Evolutionary conservation across 2,329 filamentous ascomycete species (phyloP).

Genomic region (Xylaria multiplex): DNA sequence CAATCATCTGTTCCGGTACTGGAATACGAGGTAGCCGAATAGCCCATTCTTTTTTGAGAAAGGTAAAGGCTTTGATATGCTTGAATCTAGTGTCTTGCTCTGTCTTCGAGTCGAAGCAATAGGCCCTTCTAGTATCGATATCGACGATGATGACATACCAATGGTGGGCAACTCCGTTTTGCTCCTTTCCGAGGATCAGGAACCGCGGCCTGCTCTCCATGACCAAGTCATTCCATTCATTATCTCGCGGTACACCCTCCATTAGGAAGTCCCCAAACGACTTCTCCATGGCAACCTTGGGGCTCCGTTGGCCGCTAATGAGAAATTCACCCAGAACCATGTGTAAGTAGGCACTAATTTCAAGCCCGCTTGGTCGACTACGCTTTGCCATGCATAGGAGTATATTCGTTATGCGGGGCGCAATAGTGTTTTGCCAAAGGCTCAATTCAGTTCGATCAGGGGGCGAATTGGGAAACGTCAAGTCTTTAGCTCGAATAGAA

Average conservation of each 20-base stretch:
- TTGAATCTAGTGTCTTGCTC: slow-evolving; percentile 5
- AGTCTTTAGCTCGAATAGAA: background rate
- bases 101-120: slow-evolving; percentile 23
- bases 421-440: background rate
- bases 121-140: background rate
- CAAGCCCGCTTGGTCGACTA: background rate
- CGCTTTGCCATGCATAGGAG: slow-evolving; percentile 16
- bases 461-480: background rate
- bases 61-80: slow-evolving; percentile 11
- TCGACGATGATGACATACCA: slow-evolving; percentile 25
- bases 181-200: slow-evolving; percentile 12
- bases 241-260: background rate
- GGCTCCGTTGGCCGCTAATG: background rate
- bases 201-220: slow-evolving; percentile 14
- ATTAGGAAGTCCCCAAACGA: slow-evolving; percentile 15
- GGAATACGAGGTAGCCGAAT: slow-evolving; percentile 11
- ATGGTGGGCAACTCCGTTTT: background rate
- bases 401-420: slow-evolving; percentile 22
- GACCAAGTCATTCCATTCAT: background rate
- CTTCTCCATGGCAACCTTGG: slow-evolving; percentile 10
- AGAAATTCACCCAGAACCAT: slow-evolving; percentile 17
- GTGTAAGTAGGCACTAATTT: slow-evolving; percentile 23
- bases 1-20: slow-evolving; percentile 8
- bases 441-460: slow-evolving; percentile 14
- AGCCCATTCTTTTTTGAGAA: slow-evolving; percentile 11